These are phyloP conservation scores for Quercus mongolica DNA, from an alignment of 306 rosid species.

Conservation along the genomic window DNA sequence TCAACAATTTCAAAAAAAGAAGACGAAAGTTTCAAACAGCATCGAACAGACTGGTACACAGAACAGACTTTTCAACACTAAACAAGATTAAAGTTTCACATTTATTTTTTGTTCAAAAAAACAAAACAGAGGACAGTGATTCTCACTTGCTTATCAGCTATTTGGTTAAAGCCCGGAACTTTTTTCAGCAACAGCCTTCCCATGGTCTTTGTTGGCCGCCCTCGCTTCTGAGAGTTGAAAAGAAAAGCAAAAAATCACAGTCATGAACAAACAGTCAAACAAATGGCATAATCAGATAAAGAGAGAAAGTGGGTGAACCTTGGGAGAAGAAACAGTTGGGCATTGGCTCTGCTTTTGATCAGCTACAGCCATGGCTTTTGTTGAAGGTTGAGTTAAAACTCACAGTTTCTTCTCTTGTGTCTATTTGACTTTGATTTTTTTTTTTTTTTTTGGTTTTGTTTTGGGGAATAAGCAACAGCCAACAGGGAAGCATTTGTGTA, in stretches of 20 bases:
- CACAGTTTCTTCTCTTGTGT: no score
- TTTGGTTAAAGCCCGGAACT: background rate
- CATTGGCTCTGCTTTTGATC: conserved; percentile 6
- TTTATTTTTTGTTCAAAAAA: background rate
- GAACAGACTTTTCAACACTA: no score
- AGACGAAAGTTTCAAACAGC: no score
- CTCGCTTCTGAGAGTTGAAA: conserved; percentile 9
- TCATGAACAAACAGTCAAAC: no score
- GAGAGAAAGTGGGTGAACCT: conserved; percentile 9
- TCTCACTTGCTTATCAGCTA: conserved; percentile 14
- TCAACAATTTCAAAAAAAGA: no score
- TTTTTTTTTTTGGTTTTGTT: background rate
- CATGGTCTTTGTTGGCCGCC: background rate
- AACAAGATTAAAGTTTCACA: no score
- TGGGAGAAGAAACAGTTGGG: background rate
- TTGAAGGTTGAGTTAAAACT: no score
- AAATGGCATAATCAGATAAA: background rate
- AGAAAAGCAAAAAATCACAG: background rate
- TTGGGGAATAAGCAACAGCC: no score
- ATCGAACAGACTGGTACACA: no score
- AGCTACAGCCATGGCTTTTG: conserved; percentile 6
- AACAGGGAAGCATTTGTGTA: no score
- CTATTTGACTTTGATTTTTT: background rate
- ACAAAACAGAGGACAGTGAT: background rate
- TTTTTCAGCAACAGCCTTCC: conserved; percentile 1